Base-by-base conservation (phyloP, 805 yeast species). In the Crinitomyces ghanaensis region DNA sequence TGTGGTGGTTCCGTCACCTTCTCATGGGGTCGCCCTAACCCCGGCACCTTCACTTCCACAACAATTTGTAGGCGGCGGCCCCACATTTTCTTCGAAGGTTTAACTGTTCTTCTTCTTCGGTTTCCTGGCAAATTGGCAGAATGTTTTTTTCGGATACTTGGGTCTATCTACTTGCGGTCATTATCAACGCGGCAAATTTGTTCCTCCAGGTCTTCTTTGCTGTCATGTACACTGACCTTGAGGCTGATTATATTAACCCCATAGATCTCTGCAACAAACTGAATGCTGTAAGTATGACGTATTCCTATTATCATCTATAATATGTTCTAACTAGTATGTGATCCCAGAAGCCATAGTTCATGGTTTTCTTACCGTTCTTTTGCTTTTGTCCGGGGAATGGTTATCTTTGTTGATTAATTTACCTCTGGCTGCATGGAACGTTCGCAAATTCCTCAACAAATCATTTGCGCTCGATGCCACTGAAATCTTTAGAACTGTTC, bases 401-500 rank as follows among this genome's bases (percentile, higher is more conserved):
- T 74, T 83, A 57, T 74, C 84, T 15, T 78, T 91, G 57, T 60
- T 88, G 51, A 59, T 91, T 54, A 86, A 86, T 61, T 60, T 80
- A 44, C 97, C 97, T 31, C 63, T 91, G 42, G 59, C 84, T 33
- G 91, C 84, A 22, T 85, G 67, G 68, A 88, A 88, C 56, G 73
- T 65, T 38, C 77, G 80, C 63, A 80, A 82, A 59, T 70, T 82
- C 49, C 59, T 77, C 60, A 76, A 70, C 48, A 83, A 84, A 58
- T 77, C 75, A 60, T 85, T 85, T 57, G 62, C 81, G 40, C 72
- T 91, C 53, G 98, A 88, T 59, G 97, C 98, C 38, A 88, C 98
- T 26, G 98, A 91, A 62, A 91, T 88, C 51, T 88, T 88, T 65
- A 77, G 97, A 66, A 86, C 96, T 21, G 71, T 88, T 50, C 72